Evolutionary conservation across 495 filamentous ascomycete genomes (phyloP), one percentile per base, ranked within the genome.

Genomic region (Trichocladium uniseriatum): DNA sequence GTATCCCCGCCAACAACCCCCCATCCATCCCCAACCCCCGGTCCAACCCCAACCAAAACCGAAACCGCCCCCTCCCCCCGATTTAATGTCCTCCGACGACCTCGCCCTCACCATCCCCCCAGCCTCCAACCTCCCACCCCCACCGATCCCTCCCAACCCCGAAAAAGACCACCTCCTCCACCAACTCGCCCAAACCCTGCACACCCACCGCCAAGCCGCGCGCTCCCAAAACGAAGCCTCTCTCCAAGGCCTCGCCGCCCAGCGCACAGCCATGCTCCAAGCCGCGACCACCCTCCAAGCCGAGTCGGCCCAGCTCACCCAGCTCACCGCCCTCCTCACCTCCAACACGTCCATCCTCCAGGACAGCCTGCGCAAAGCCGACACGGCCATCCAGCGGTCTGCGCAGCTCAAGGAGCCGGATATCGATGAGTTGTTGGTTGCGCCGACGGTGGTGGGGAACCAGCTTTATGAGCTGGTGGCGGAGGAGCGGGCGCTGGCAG

Each of bases 121-220:
- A 9, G 67, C 78, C 38, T 62, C 67, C 5, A 57, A 62, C 28
- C 53, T 69, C 32, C 65, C 75, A 7, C 80, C 86, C 0, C 91
- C 91, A 0, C 91, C 90, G 10, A 87, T 95, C 43, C 92, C 92
- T 1, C 91, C 89, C 1, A 98, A 98, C 63, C 92, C 92, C 6
- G 89, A 98, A 69, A 98, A 96, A 61, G 89, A 96, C 63, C 81
- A 82, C 29, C 79, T 98, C 20, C 77, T 95, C 9, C 77, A 81
- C 37, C 83, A 87, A 14, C 76, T 98, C 20, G 86, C 85, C 40
- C 71, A 71, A 21, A 78, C 81, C 1, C 68, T 98, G 10, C 66
- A 79, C 51, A 64, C 77, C 35, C 82, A 82, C 46, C 78, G 91
- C 2, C 77, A 78, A 20, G 69, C 70, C 39, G 79, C 80, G 31